A percentile compares a stretch with the other conserved stretches of the same genome.
phyloP scores from a whole-genome alignment of 2,329 filamentous ascomycete genomes.

The Rhinocladiella similis region DNA sequence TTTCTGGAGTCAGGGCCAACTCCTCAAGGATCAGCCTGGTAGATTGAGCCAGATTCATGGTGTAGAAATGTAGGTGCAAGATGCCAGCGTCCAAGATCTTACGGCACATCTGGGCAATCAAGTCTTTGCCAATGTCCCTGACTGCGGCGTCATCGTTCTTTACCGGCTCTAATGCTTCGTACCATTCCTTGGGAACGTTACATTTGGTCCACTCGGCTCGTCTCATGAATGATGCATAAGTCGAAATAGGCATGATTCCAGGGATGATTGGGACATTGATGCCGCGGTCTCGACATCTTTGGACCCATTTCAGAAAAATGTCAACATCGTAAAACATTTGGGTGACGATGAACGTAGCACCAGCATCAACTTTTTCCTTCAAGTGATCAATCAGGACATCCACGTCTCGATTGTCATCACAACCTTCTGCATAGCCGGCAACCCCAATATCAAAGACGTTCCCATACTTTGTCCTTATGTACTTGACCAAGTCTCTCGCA shows the following conservation, averaged over 20 bases:
- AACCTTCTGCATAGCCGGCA: conserved; percentile 93
- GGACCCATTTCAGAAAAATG: conserved; percentile 88
- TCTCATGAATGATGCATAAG: conserved; percentile 87
- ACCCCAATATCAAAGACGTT: conserved; percentile 97
- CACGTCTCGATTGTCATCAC: conserved; percentile 86
- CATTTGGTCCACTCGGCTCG: conserved; percentile 90
- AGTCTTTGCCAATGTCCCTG: conserved; percentile 79
- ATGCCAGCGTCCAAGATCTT: conserved; percentile 81
- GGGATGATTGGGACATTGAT: conserved; percentile 82
- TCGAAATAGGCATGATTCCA: conserved; percentile 92
- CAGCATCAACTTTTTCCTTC: conserved; percentile 95
- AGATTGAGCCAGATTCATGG: conserved; percentile 96
- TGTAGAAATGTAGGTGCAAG: conserved; percentile 94
- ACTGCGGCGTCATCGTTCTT: conserved; percentile 97
- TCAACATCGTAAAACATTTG: conserved; percentile 99
- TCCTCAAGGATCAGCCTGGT: conserved; percentile 94
- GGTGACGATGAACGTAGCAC: conserved; percentile 90
- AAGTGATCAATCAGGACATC: conserved; percentile 85
- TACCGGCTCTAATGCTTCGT: conserved; percentile 79
- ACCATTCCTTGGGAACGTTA: conserved; percentile 78
- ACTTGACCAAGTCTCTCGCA: conserved; percentile 83
- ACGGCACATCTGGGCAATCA: conserved; percentile 88
- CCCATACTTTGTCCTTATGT: conserved; percentile 76
- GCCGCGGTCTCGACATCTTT: conserved; percentile 79
- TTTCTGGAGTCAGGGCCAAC: conserved; percentile 75